phyloP scores from a whole-genome alignment of 148 eudicot species.

The Rhododendron mucronatum region DNA sequence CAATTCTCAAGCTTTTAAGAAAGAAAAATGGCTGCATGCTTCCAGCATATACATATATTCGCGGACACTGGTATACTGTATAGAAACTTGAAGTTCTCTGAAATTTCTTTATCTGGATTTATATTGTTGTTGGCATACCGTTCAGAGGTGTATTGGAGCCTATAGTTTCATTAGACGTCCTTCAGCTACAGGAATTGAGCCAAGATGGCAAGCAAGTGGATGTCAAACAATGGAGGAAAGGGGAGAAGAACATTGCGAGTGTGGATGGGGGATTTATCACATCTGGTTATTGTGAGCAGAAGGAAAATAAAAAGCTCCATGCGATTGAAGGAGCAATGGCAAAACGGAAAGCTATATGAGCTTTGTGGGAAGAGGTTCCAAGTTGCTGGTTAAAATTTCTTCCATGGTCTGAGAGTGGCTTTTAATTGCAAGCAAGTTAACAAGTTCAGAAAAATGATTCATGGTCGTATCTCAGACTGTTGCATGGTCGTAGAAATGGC shows the following conservation, averaged over 20 bases:
- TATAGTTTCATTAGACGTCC: constrained; percentile 48
- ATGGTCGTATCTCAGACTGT: not conserved
- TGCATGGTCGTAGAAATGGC: not conserved
- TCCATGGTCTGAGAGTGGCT: not conserved
- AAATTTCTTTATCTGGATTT: not conserved
- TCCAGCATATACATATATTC: not conserved
- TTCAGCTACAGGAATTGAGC: constrained; percentile 55
- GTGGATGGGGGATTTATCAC: constrained; percentile 47
- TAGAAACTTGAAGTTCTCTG: not conserved
- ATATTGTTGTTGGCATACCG: constrained; percentile 4
- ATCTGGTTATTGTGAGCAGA: constrained; percentile 46
- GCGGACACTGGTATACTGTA: not conserved
- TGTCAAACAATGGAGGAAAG: not conserved
- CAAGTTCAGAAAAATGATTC: not conserved
- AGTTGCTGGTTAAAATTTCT: constrained; percentile 46
- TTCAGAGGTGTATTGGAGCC: constrained; percentile 63
- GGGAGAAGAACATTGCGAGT: constrained; percentile 36
- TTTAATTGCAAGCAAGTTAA: not conserved
- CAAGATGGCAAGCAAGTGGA: constrained; percentile 32
- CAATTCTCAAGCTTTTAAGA: not conserved
- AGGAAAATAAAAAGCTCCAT: constrained; percentile 61
- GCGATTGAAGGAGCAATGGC: constrained; percentile 58
- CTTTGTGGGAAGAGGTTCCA: constrained; percentile 67
- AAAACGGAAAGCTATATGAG: constrained; percentile 51
- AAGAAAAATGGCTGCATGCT: not conserved